Percentiles rank a stretch among this genome's conserved stretches.
These are phyloP conservation scores for Brassica juncea DNA, from an alignment of 345 rosid species.

Conservation along the genomic window DNA sequence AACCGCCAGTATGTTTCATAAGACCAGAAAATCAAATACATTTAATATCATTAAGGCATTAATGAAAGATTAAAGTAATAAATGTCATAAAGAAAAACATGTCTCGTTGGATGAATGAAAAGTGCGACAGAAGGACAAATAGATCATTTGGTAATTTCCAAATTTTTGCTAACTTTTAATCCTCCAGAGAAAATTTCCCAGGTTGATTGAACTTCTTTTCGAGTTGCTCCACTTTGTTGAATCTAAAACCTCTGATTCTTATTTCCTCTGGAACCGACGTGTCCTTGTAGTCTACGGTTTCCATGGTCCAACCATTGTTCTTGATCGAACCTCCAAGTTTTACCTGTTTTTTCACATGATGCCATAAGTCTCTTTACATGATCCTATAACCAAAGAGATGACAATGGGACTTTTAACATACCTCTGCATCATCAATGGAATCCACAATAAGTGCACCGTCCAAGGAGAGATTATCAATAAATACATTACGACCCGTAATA, in stretches of 20 bases:
- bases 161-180: constrained; percentile 8
- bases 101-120: background rate
- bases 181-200: constrained; percentile 47
- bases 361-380: constrained; percentile 5
- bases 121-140: background rate
- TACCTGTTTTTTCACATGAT: constrained; percentile 50
- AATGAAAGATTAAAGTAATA: background rate
- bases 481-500: constrained; percentile 61
- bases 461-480: constrained; percentile 61
- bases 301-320: constrained; percentile 85
- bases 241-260: constrained; percentile 76
- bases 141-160: background rate
- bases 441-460: constrained; percentile 81
- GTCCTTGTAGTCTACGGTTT: constrained; percentile 71
- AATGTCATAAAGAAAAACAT: background rate
- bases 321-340: constrained; percentile 61
- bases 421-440: constrained; percentile 79
- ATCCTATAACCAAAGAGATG: constrained; percentile 6
- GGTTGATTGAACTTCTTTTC: constrained; percentile 59
- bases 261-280: constrained; percentile 68
- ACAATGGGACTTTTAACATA: constrained; percentile 34
- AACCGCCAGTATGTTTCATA: background rate
- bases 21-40: background rate
- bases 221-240: constrained; percentile 67
- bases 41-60: background rate